Base-by-base conservation (phyloP, 1,284 basidiomycete species). In the Ceratobasidium sp. region DNA sequence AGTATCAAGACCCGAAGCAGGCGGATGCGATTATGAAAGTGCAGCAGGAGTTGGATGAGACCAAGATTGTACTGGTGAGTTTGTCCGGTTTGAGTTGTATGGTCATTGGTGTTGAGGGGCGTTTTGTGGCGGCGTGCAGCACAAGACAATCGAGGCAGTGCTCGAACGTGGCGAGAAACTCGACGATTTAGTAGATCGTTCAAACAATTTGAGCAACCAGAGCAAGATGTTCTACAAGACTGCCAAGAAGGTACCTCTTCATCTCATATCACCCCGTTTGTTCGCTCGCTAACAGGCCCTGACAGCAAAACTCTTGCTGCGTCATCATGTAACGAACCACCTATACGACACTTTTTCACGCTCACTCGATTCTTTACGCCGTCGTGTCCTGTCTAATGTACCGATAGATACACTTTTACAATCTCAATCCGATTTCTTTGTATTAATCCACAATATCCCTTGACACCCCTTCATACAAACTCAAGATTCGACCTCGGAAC, bases 21-120 rank as follows among this genome's bases (percentile, higher is more conserved):
- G 98, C 98, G 4, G 98, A 99, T 87, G 94, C 95, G 23, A 99
- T 99, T 84, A 97, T 99, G 97, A 92, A 94, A 83, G 98, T 99
- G 20, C 98, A 99, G 86, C 94, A 97, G 84, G 98, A 99, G 85
- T 86, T 99, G 67, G 98, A 99, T 84, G 98, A 99, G 88, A 99
- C 98, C 7, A 99, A 99, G 93, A 97, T 99, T 82, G 92, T 99
- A 51, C 87, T 98, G 85, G 96, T 97, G 81, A 80, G 93, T 87
- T 40, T 79, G 60, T 46, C 2, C 66, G 33, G 4, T 67, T 5
- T 7, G 39, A 15, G 61, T 42, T 28, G 40, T 15, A 51, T 28
- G 53, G 68, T 28, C 46, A 61, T 1, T 0, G 15, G 63, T 40
- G 26, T 7, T 18, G 26, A 58, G 73, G 33, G 33, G 33, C 33